Evolutionary conservation across 441 rosid species (phyloP), one percentile per base, ranked within the genome.

Genomic region (Bruguiera hainesii): DNA sequence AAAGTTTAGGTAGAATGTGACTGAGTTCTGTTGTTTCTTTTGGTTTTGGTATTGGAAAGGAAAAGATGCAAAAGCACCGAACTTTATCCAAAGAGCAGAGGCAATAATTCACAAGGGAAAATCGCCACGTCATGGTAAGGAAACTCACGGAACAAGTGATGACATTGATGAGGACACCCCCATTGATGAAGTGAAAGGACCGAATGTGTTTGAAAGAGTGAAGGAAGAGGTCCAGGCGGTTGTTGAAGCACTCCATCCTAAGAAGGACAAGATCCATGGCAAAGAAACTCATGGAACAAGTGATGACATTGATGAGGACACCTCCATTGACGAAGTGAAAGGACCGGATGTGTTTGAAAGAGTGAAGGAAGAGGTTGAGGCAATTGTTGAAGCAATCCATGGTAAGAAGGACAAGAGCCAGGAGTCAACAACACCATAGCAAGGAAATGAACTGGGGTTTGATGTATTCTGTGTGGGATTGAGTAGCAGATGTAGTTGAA

Each of bases 211-310:
- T 65, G 73, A 83, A 60, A 75, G 88, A 15, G 79, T 79, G 49
- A 87, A 81, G 66, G 88, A 87, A 72, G 87, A 87, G 78, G 3
- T 85, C 1, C 84, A 87, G 76, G 92, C 89, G 31, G 20, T 87
- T 21, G 75, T 78, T 10, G 77, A 69, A 64, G 72, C 85, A 19
- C 65, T 83, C 69, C 81, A 33, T 75, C 83, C 81, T 28, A 78
- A 79, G 66, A 71, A 88, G 62, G 83, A 81, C 58, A 70, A 67
- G 18, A 53, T 19, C 7, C 31, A 66, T n/a, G 29, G 68, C 52
- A 56, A 61, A 20, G 88, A 84, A 74, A 84, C 88, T 0, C 86
- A 84, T 30, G 88, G 86, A 60, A 75, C 76, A 29, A 87, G 88
- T 65, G 73, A 79, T 50, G 88, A 85, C 82, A 83, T 85, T 33